Evolutionary conservation across 1,284 basidiomycete species (phyloP).

Genomic region (Sanghuangporus weigelae): DNA sequence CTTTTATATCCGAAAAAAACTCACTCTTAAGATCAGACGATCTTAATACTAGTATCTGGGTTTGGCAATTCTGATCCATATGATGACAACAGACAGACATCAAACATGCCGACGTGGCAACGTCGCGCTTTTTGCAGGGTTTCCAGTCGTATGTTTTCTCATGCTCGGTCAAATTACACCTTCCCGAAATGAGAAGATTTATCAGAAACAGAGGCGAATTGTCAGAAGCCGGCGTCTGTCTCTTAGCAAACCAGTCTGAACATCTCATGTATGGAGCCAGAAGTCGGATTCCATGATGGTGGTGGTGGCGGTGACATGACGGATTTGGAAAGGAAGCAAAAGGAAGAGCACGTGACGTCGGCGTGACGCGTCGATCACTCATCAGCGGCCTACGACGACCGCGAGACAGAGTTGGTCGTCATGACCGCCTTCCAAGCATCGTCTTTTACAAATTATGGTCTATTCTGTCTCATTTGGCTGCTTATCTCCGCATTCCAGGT

Average conservation of each 20-base stretch:
- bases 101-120: neutral
- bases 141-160: neutral
- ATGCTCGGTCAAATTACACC: neutral
- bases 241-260: no score
- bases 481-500: constrained; percentile 63
- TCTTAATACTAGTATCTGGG: neutral
- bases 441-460: constrained; percentile 55
- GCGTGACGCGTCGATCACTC: neutral
- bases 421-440: constrained; percentile 6
- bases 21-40: neutral
- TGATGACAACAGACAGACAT: neutral
- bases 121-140: neutral
- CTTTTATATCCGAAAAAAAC: neutral
- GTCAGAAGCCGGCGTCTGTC: no score
- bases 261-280: no score
- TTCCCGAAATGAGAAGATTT: neutral
- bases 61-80: neutral
- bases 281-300: neutral
- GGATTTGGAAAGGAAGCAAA: no score
- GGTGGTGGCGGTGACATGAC: neutral
- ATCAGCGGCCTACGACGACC: neutral
- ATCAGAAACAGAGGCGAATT: neutral
- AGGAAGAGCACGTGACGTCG: neutral
- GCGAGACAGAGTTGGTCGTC: neutral
- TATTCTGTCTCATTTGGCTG: constrained; percentile 57